These are phyloP conservation scores for Ogataea paraovalis DNA, from an alignment of 805 yeast genomes.

Conservation along the genomic window DNA sequence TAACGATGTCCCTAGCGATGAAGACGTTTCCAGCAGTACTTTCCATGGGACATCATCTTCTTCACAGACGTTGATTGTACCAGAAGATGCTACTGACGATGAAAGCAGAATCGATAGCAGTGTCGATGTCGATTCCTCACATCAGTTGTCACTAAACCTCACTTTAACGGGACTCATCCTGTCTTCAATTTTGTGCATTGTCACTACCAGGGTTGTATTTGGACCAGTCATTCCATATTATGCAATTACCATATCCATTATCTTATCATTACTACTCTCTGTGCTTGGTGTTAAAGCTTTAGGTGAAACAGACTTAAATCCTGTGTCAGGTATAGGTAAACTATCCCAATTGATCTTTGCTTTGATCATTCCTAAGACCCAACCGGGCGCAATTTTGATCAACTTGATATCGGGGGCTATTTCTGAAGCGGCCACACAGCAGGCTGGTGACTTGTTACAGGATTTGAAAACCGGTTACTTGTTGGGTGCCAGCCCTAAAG, in stretches of 20 bases:
- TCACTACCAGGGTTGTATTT: conserved; percentile 63
- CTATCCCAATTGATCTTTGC: conserved; percentile 88
- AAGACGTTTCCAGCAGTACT: conserved; percentile 19
- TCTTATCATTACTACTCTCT: conserved; percentile 74
- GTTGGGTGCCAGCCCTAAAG: conserved; percentile 86
- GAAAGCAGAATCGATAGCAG: conserved; percentile 23
- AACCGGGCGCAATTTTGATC: conserved; percentile 78
- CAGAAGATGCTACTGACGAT: conserved; percentile 1
- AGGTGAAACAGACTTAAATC: conserved; percentile 95
- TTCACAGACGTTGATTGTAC: not conserved
- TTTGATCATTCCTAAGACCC: conserved; percentile 63
- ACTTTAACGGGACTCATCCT: conserved; percentile 57
- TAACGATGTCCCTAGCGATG: conserved; percentile 17
- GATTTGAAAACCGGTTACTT: conserved; percentile 93
- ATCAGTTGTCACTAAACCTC: conserved; percentile 46
- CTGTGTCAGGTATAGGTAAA: conserved; percentile 95
- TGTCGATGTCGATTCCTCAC: conserved; percentile 36
- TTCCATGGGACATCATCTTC: conserved; percentile 17
- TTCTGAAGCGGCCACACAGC: conserved; percentile 98
- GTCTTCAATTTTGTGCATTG: conserved; percentile 66
- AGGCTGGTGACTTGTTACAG: conserved; percentile 97
- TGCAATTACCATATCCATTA: conserved; percentile 62
- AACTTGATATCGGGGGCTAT: conserved; percentile 94
- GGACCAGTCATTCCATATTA: conserved; percentile 68
- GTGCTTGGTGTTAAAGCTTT: conserved; percentile 87